phyloP scores from a whole-genome alignment of 805 yeast species.

The Metschnikowia peoriensis region DNA sequence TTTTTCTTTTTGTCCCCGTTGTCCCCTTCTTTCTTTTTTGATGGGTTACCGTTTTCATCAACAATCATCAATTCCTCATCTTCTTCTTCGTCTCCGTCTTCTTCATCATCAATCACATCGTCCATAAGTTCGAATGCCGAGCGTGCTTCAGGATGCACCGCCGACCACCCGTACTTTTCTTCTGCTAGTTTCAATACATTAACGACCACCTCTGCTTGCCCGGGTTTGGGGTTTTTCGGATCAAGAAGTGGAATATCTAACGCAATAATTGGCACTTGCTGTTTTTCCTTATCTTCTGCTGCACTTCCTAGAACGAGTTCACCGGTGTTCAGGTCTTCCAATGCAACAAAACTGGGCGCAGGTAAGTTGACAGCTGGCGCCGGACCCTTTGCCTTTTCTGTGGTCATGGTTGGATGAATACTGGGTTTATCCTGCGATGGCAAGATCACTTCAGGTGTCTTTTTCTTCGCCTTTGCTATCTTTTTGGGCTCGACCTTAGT shows the following conservation, averaged over 20 bases:
- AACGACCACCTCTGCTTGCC: constrained; percentile 62
- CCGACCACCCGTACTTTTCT: constrained; percentile 79
- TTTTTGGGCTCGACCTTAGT: constrained; percentile 8
- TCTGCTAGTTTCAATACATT: constrained; percentile 75
- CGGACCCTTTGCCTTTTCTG: constrained; percentile 18
- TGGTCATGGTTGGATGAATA: constrained; percentile 23
- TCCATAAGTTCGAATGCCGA: constrained; percentile 54
- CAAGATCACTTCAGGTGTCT: constrained; percentile 19
- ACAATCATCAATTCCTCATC: constrained; percentile 38
- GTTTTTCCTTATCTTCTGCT: constrained; percentile 11
- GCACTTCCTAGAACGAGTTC: constrained; percentile 9
- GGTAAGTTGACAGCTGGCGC: constrained; percentile 12
- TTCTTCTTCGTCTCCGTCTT: constrained; percentile 45
- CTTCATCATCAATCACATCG: constrained; percentile 50
- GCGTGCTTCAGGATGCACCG: constrained; percentile 63
- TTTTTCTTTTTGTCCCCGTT: constrained; percentile 44
- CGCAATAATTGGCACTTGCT: constrained; percentile 48
- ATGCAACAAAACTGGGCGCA: constrained; percentile 18
- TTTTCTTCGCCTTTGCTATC: constrained; percentile 17
- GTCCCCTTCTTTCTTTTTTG: constrained; percentile 21
- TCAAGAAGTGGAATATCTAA: constrained; percentile 51
- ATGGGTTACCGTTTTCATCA: constrained; percentile 12
- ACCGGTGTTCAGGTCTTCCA: constrained; percentile 13
- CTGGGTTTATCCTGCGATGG: constrained; percentile 15
- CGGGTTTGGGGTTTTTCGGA: constrained; percentile 49